Percentiles rank a stretch among this genome's conserved stretches.
phyloP scores from a whole-genome alignment of 2,329 filamentous ascomycete species.

The Chrysosporium keratinophilum region DNA sequence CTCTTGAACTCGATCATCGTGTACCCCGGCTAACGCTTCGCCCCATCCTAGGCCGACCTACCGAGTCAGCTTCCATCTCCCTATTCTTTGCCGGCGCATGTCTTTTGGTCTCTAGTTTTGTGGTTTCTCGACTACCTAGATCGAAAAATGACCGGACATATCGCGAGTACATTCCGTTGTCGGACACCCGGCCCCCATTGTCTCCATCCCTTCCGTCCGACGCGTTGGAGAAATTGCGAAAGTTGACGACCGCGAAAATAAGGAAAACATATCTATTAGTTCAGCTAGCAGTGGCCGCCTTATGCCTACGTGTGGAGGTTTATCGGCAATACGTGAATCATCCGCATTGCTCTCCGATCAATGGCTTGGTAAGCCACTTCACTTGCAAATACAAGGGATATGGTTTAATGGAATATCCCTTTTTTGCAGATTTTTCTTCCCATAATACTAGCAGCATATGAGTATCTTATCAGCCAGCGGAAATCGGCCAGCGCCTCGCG shows the following conservation, averaged over 20 bases:
- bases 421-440: slow-evolving; percentile 30
- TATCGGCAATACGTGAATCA: slow-evolving; percentile 34
- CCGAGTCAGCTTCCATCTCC: slow-evolving; percentile 35
- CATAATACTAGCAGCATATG: slow-evolving; percentile 34
- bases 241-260: slow-evolving; percentile 11
- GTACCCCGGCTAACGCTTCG: neutral
- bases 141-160: neutral
- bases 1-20: neutral
- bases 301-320: slow-evolving; percentile 31
- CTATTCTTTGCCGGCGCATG: slow-evolving; percentile 34
- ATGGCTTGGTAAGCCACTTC: slow-evolving; percentile 25
- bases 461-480: slow-evolving; percentile 29
- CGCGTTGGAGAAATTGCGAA: slow-evolving; percentile 12
- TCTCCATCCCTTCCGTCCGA: neutral
- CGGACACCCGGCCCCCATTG: neutral
- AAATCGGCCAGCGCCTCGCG: slow-evolving; percentile 18
- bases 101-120: slow-evolving; percentile 31
- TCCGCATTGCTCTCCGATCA: slow-evolving; percentile 35
- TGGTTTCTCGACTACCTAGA: slow-evolving; percentile 21
- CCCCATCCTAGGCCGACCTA: slow-evolving; percentile 35
- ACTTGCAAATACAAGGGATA: neutral
- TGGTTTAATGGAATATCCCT: slow-evolving; percentile 6
- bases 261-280: slow-evolving; percentile 21
- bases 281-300: slow-evolving; percentile 18
- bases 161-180: slow-evolving; percentile 10